Conservation (phyloP, 2,329 filamentous ascomycete species). For the Chrysoporthe austroafricana region DNA sequence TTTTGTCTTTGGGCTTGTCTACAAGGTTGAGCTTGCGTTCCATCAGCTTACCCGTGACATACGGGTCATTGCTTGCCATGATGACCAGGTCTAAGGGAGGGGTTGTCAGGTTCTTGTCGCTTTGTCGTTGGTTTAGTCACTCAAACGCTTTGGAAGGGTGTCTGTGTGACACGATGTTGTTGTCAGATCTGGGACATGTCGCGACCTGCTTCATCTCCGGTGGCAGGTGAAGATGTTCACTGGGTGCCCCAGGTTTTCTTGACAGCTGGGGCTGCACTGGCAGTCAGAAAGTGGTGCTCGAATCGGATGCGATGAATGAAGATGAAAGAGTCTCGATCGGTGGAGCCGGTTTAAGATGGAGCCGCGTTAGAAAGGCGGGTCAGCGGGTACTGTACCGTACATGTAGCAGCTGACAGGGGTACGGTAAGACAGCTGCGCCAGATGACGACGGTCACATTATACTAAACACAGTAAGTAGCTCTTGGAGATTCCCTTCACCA, state of each 20-base stretch:
- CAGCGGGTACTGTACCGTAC: background rate
- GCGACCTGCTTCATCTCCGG: background rate
- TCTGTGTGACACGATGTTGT: background rate
- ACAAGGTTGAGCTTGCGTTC: background rate
- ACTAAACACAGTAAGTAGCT: slow-evolving; percentile 6
- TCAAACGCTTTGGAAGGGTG: background rate
- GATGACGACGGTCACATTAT: slow-evolving; percentile 4
- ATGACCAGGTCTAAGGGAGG: background rate
- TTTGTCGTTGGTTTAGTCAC: background rate
- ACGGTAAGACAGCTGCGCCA: background rate
- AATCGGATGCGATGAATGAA: background rate
- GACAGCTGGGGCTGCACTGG: background rate
- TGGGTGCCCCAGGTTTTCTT: background rate
- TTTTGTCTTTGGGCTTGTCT: slow-evolving; percentile 38
- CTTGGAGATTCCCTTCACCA: background rate
- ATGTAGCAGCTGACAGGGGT: background rate
- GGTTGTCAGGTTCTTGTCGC: background rate
- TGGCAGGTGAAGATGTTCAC: background rate
- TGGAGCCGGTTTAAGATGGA: background rate
- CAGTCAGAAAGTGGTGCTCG: background rate
- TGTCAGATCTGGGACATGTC: background rate
- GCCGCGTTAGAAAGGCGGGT: background rate
- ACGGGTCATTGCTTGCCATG: background rate
- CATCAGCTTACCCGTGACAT: background rate
- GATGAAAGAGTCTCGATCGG: background rate